Evolutionary conservation across 345 rosid genomes (phyloP).

Genomic region (Dimocarpus longan): DNA sequence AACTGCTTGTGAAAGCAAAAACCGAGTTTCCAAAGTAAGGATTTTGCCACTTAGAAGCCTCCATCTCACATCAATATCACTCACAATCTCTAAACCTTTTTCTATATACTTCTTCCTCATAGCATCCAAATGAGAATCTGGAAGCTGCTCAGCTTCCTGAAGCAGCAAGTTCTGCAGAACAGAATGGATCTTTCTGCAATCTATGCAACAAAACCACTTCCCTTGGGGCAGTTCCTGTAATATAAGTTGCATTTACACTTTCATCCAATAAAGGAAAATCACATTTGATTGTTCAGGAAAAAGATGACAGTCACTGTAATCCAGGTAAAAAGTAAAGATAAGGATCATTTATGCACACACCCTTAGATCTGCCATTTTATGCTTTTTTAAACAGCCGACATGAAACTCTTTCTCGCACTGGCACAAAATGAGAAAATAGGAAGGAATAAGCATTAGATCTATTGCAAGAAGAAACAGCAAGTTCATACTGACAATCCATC

Average conservation of each 20-base stretch:
- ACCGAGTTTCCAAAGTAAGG: conserved; percentile 59
- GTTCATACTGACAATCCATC: not conserved
- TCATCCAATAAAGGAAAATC: conserved; percentile 1
- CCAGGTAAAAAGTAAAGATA: not conserved
- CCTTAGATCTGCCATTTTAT: conserved; percentile 82
- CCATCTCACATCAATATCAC: conserved; percentile 74
- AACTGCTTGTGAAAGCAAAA: conserved; percentile 83
- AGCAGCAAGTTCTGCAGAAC: conserved; percentile 68
- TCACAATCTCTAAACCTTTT: conserved; percentile 36
- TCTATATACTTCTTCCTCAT: conserved; percentile 56
- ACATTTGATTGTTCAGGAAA: not conserved
- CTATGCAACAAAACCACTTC: conserved; percentile 88
- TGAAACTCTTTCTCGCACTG: conserved; percentile 92
- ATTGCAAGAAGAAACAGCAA: not conserved
- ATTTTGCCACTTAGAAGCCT: conserved; percentile 77
- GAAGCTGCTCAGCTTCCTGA: conserved; percentile 72
- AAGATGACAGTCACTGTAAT: not conserved
- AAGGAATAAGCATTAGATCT: conserved; percentile 1
- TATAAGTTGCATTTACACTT: conserved; percentile 25
- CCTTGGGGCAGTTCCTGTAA: conserved; percentile 89
- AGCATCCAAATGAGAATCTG: conserved; percentile 56
- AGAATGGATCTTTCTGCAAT: conserved; percentile 71
- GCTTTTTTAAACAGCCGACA: conserved; percentile 89
- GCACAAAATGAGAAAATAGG: conserved; percentile 18
- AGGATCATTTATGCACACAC: conserved; percentile 36